phyloP scores from a whole-genome alignment of 495 filamentous ascomycete genomes.

The Xylaria cubensis region DNA sequence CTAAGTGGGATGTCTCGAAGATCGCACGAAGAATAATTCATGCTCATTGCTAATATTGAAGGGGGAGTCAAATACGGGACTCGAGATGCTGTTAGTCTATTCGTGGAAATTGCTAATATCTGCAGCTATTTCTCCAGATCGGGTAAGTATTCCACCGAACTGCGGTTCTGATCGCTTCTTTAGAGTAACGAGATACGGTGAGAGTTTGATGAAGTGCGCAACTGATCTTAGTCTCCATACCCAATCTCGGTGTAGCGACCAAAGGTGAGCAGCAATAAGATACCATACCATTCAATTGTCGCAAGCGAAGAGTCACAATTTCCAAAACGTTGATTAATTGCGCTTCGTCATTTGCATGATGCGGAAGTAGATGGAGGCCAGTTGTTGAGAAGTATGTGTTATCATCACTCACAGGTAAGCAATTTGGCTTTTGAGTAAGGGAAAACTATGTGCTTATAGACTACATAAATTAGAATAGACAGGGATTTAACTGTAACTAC shows the following conservation, averaged over 20 bases:
- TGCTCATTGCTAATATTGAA: neutral
- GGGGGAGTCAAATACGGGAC: neutral
- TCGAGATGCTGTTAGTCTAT: neutral
- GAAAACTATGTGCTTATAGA: neutral
- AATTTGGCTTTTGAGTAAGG: neutral
- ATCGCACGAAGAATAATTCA: neutral
- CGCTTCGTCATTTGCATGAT: neutral
- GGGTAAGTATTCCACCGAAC: slow-evolving; percentile 10
- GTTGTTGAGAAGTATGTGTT: neutral
- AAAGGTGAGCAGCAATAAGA: neutral
- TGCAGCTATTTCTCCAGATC: slow-evolving; percentile 5
- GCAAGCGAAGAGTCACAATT: neutral
- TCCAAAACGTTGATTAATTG: neutral
- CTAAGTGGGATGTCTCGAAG: slow-evolving; percentile 5
- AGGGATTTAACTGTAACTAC: neutral
- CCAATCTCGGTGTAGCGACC: neutral
- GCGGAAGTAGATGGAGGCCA: neutral
- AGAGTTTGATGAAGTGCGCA: neutral
- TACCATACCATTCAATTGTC: neutral
- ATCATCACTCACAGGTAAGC: neutral
- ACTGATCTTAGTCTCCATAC: neutral
- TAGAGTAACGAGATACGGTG: neutral
- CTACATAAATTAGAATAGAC: neutral
- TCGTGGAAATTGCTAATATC: slow-evolving; percentile 14
- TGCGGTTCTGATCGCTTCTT: neutral